These are phyloP conservation scores for Microsporum audouinii DNA, from an alignment of 2,329 filamentous ascomycete species.

Conservation along the genomic window DNA sequence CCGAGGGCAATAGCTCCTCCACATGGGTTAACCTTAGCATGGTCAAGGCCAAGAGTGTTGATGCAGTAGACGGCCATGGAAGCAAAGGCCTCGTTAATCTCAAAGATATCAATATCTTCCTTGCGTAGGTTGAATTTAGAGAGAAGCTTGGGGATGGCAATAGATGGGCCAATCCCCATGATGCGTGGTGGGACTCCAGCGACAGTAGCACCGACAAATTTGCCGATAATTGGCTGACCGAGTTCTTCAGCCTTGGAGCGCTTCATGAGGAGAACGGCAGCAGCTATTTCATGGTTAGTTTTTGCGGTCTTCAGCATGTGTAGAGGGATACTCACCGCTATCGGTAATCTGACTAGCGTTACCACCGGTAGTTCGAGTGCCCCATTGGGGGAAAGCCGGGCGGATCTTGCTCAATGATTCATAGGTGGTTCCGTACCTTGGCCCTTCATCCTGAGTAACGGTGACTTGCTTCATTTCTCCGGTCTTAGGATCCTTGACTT, in stretches of 20 bases:
- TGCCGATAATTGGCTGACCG: conserved; percentile 71
- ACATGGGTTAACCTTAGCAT: conserved; percentile 75
- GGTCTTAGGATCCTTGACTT: conserved; percentile 70
- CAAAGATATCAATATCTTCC: conserved; percentile 76
- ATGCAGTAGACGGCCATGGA: conserved; percentile 95
- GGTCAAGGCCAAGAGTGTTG: conserved; percentile 51
- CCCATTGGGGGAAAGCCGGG: conserved; percentile 81
- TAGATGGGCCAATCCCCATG: conserved; percentile 68
- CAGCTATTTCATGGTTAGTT: conserved; percentile 10
- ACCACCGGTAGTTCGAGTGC: conserved; percentile 74
- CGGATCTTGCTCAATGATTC: conserved; percentile 76
- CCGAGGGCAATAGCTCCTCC: conserved; percentile 88
- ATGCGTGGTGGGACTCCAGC: conserved; percentile 83
- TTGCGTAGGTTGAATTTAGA: conserved; percentile 64
- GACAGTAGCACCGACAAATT: conserved; percentile 79
- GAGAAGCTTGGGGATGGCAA: conserved; percentile 69
- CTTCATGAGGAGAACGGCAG: conserved; percentile 65
- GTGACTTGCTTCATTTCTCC: conserved; percentile 68
- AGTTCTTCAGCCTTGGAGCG: conserved; percentile 83
- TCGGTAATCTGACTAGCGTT: conserved; percentile 95
- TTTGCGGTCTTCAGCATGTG: background rate
- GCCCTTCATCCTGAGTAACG: conserved; percentile 77
- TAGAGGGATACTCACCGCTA: conserved; percentile 47
- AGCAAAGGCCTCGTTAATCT: conserved; percentile 96
- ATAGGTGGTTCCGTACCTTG: conserved; percentile 76